Conservation (phyloP, 306 rosid genomes). For the Begonia loranthoides region DNA sequence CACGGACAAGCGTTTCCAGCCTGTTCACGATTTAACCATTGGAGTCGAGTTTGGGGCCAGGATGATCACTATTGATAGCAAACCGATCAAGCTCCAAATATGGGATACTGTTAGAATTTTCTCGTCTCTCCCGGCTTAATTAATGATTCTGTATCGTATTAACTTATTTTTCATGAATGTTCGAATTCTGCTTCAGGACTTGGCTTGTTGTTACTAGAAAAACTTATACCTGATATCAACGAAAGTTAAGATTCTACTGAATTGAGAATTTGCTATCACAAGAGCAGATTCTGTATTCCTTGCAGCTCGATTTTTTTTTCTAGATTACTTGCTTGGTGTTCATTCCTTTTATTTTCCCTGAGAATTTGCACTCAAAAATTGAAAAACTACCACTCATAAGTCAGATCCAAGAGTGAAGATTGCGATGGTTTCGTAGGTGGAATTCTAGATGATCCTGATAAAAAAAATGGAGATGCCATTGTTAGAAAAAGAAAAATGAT, state of each 20-base stretch:
- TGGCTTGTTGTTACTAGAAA: not conserved
- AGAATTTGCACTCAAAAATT: no score
- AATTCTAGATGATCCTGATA: no score
- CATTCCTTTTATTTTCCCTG: no score
- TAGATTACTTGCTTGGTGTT: no score
- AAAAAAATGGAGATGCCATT: no score
- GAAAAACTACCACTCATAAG: no score
- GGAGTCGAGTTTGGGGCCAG: slow-evolving; percentile 99
- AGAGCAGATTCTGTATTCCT: no score
- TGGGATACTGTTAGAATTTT: slow-evolving; percentile 85
- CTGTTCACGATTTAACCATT: slow-evolving; percentile 91
- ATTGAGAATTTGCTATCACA: no score
- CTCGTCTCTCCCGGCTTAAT: slow-evolving; percentile 1
- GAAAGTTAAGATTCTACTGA: slow-evolving; percentile 9
- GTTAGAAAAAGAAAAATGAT: no score
- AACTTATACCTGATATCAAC: slow-evolving; percentile 22
- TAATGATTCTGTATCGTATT: not conserved
- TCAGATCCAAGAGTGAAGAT: no score
- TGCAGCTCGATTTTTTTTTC: no score
- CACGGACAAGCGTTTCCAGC: slow-evolving; percentile 97
- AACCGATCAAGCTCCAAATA: slow-evolving; percentile 94
- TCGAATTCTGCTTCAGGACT: not conserved
- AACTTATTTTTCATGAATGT: not conserved
- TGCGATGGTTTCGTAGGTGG: no score
- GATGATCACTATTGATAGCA: slow-evolving; percentile 94